Conservation (phyloP, 1,139 yeast species). For the Geotrichum histeridarum region DNA sequence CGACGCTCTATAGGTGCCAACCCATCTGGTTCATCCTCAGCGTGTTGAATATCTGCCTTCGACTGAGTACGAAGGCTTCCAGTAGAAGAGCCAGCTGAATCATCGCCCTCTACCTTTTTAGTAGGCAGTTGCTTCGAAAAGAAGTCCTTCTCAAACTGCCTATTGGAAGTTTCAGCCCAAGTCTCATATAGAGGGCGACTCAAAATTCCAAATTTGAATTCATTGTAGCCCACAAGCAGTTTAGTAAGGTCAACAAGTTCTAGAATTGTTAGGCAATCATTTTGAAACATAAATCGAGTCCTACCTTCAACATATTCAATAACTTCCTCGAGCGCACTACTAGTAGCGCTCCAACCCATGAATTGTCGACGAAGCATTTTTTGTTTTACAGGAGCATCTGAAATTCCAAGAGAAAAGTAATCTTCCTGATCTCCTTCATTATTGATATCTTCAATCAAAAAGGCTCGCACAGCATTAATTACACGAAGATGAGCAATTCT, state of each 20-base stretch:
- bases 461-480: constrained; percentile 42
- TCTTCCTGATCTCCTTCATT: constrained; percentile 12
- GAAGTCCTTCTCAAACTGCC: background rate
- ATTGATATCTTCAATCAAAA: constrained; percentile 22
- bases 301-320: constrained; percentile 43
- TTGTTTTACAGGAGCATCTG: constrained; percentile 14
- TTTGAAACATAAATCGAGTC: background rate
- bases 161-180: constrained; percentile 36
- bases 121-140: no score
- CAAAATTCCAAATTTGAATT: constrained; percentile 47
- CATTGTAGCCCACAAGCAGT: constrained; percentile 45
- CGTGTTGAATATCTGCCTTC: no score
- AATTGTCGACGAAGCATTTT: constrained; percentile 39
- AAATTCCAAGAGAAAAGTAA: constrained; percentile 5
- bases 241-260: constrained; percentile 43
- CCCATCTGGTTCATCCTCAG: no score
- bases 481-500: constrained; percentile 46
- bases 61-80: no score
- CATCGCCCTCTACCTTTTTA: no score
- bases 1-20: no score
- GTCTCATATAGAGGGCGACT: constrained; percentile 45
- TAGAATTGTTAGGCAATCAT: background rate
- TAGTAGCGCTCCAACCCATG: constrained; percentile 50
- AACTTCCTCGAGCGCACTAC: constrained; percentile 47
- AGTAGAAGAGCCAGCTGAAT: no score